Conservation (phyloP, 2,329 filamentous ascomycete species). For the Rosellinia necatrix region DNA sequence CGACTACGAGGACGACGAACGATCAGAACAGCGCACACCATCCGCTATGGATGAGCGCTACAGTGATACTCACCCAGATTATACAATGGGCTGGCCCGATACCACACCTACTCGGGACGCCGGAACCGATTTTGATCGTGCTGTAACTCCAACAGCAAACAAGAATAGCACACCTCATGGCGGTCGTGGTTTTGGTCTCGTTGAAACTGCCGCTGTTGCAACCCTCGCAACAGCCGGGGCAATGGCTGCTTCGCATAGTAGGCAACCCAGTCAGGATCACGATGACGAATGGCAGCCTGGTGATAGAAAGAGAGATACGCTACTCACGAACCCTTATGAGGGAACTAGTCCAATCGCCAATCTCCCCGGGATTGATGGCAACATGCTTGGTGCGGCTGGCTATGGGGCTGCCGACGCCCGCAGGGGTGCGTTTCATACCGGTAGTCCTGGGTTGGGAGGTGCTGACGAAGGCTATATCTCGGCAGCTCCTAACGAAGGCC, state of each 20-base stretch:
- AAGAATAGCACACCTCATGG: slow-evolving; percentile 40
- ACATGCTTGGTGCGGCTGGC: slow-evolving; percentile 50
- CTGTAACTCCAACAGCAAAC: slow-evolving; percentile 37
- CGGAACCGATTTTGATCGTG: slow-evolving; percentile 37
- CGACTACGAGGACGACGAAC: slow-evolving; percentile 52
- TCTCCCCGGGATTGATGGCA: slow-evolving; percentile 54
- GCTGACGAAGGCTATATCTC: slow-evolving; percentile 92
- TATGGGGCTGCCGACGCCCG: slow-evolving; percentile 46
- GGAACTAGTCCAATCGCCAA: slow-evolving; percentile 66
- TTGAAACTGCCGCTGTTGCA: slow-evolving; percentile 56
- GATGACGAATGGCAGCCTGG: slow-evolving; percentile 68
- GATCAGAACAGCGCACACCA: slow-evolving; percentile 73
- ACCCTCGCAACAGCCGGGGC: slow-evolving; percentile 56
- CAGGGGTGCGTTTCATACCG: slow-evolving; percentile 53
- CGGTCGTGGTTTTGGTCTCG: slow-evolving; percentile 48
- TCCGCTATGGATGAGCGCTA: slow-evolving; percentile 79
- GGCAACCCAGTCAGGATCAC: slow-evolving; percentile 60
- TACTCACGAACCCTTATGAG: slow-evolving; percentile 71
- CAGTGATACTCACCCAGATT: slow-evolving; percentile 50
- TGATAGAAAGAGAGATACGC: slow-evolving; percentile 67
- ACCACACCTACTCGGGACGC: slow-evolving; percentile 43
- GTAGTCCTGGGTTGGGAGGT: slow-evolving; percentile 66
- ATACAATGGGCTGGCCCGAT: slow-evolving; percentile 40
- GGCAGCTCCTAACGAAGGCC: slow-evolving; percentile 63
- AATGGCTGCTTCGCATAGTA: slow-evolving; percentile 53